A percentile compares a stretch with the other conserved stretches of the same genome.
Evolutionary conservation across 257 asterid genomes (phyloP).

Genomic region (Mitragyna speciosa): DNA sequence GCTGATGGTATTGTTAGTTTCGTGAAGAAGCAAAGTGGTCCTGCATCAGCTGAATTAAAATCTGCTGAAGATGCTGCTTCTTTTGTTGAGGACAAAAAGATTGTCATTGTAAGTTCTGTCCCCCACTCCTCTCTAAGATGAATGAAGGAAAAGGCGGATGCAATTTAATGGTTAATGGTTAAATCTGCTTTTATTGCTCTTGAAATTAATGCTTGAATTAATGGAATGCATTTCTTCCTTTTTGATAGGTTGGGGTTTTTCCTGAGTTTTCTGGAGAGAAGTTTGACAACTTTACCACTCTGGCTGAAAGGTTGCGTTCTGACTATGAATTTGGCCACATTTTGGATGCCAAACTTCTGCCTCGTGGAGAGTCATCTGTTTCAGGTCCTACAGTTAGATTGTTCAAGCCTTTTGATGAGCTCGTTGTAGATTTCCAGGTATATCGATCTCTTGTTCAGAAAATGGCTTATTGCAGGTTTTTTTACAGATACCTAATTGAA

Average conservation of each 20-base stretch:
- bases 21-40: slow-evolving; percentile 80
- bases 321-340: slow-evolving; percentile 80
- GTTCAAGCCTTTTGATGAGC: slow-evolving; percentile 95
- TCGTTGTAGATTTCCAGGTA: slow-evolving; percentile 77
- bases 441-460: not conserved
- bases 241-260: slow-evolving; percentile 75
- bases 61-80: slow-evolving; percentile 60
- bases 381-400: slow-evolving; percentile 78
- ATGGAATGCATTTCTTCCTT: not conserved
- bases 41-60: slow-evolving; percentile 69
- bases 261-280: slow-evolving; percentile 89
- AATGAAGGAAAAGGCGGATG: not conserved
- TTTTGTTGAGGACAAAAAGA: slow-evolving; percentile 48
- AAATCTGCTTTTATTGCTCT: not conserved
- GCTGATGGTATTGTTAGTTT: slow-evolving; percentile 78
- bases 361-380: slow-evolving; percentile 76
- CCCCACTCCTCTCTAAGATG: not conserved
- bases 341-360: slow-evolving; percentile 69
- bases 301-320: slow-evolving; percentile 83
- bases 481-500: not conserved
- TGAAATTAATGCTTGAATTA: slow-evolving; percentile 6
- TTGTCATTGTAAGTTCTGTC: slow-evolving; percentile 60
- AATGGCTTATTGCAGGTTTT: not conserved
- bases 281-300: slow-evolving; percentile 72
- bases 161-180: not conserved